Conservation (phyloP, 2,329 filamentous ascomycete genomes). For the Knufia petricola region DNA sequence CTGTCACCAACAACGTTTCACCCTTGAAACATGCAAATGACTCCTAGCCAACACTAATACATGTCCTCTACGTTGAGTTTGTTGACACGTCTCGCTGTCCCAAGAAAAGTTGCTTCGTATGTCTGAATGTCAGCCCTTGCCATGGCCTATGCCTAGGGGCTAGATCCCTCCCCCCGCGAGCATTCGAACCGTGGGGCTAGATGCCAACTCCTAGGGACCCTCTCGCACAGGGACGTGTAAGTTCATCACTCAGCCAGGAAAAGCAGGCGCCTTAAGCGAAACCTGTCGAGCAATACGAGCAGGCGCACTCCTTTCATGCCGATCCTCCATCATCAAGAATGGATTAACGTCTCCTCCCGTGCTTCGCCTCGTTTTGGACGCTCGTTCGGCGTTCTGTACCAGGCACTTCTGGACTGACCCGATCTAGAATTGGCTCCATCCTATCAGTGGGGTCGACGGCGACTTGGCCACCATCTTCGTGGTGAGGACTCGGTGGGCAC, state of each 20-base stretch:
- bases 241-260: not conserved
- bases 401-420: not conserved
- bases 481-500: not conserved
- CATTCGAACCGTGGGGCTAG: too few relatives aligned
- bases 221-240: not conserved
- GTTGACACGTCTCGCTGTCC: too few relatives aligned
- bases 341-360: not conserved
- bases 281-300: not conserved
- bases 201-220: too few relatives aligned
- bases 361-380: not conserved
- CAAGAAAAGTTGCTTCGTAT: too few relatives aligned
- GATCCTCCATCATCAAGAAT: not conserved
- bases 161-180: too few relatives aligned
- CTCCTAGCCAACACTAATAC: too few relatives aligned
- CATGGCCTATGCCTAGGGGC: too few relatives aligned
- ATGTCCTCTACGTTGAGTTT: too few relatives aligned
- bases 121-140: too few relatives aligned
- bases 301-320: constrained; percentile 1
- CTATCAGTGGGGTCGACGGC: not conserved
- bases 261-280: not conserved
- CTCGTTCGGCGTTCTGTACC: not conserved
- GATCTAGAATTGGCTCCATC: not conserved
- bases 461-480: not conserved
- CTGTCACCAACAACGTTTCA: too few relatives aligned
- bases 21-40: too few relatives aligned